phyloP scores from a whole-genome alignment of 257 asterid species.

The Pogostemon cablin region DNA sequence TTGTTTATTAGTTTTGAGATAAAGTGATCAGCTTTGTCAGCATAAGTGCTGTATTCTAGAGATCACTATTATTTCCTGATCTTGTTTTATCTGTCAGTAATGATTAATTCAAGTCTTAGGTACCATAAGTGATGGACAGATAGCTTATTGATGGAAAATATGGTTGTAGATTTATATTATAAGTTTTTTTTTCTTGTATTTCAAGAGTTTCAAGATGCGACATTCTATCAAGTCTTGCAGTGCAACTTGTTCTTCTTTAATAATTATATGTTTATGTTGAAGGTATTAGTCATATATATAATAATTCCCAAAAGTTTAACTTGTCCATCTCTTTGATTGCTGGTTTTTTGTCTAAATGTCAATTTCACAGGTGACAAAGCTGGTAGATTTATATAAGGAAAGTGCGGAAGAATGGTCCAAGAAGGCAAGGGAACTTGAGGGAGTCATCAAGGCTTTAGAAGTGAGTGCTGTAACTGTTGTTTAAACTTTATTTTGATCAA shows the following conservation, averaged over 20 bases:
- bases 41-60: slow-evolving; percentile 5
- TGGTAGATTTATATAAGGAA: slow-evolving; percentile 84
- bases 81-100: not conserved
- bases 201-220: not conserved
- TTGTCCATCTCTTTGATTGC: slow-evolving; percentile 13
- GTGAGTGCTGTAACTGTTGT: slow-evolving; percentile 47
- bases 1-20: slow-evolving; percentile 24
- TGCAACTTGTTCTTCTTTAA: not conserved
- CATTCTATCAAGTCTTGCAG: not conserved
- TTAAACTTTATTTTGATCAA: slow-evolving; percentile 16
- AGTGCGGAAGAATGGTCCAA: slow-evolving; percentile 95
- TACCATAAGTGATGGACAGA: slow-evolving; percentile 4
- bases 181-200: not conserved
- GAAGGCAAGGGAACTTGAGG: slow-evolving; percentile 97
- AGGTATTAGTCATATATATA: not conserved
- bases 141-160: not conserved
- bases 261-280: not conserved
- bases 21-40: not conserved
- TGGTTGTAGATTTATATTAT: not conserved
- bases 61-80: not conserved
- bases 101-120: not conserved
- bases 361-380: slow-evolving; percentile 58
- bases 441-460: slow-evolving; percentile 94
- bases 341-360: slow-evolving; percentile 20
- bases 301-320: not conserved